Conservation (phyloP, 176 grass and related monocot genomes). For the Eleusine indica region DNA sequence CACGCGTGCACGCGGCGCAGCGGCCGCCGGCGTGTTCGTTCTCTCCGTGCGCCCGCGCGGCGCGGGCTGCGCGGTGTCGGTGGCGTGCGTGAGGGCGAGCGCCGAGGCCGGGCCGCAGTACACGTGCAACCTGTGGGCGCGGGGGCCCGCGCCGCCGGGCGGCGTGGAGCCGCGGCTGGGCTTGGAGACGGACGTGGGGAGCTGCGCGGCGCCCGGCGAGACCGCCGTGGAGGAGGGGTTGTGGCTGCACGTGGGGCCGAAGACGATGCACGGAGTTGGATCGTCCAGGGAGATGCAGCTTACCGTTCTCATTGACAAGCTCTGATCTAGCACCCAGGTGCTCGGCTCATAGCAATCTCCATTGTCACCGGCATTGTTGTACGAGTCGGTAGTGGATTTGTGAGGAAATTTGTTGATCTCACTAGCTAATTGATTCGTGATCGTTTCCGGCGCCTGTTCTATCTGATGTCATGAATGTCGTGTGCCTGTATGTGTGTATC, state of each 20-base stretch:
- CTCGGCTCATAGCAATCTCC: neutral
- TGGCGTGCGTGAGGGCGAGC: slow-evolving; percentile 27
- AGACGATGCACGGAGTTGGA: neutral
- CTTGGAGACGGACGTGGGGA: slow-evolving; percentile 32
- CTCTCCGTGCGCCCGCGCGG: slow-evolving; percentile 28
- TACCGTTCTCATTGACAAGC: slow-evolving; percentile 38
- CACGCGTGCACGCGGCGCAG: too few relatives aligned
- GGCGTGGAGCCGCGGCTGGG: neutral
- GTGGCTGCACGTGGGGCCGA: slow-evolving; percentile 2
- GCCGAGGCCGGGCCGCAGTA: slow-evolving; percentile 7
- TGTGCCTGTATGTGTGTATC: too few relatives aligned
- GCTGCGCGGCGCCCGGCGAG: neutral
- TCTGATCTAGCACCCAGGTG: neutral
- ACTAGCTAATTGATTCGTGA: too few relatives aligned
- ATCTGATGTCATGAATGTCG: too few relatives aligned
- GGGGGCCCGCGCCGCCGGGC: neutral
- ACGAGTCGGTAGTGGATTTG: too few relatives aligned
- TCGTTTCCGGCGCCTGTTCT: too few relatives aligned
- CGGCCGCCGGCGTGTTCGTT: slow-evolving; percentile 18
- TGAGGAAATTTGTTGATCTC: too few relatives aligned
- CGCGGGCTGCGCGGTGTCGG: slow-evolving; percentile 1
- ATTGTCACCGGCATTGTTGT: too few relatives aligned
- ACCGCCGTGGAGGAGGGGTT: neutral
- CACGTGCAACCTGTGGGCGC: slow-evolving; percentile 41
- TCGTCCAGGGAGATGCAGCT: slow-evolving; percentile 18